Evolutionary conservation across 257 asterid species (phyloP), one percentile per base, ranked within the genome.

Genomic region (Solanum chilense): DNA sequence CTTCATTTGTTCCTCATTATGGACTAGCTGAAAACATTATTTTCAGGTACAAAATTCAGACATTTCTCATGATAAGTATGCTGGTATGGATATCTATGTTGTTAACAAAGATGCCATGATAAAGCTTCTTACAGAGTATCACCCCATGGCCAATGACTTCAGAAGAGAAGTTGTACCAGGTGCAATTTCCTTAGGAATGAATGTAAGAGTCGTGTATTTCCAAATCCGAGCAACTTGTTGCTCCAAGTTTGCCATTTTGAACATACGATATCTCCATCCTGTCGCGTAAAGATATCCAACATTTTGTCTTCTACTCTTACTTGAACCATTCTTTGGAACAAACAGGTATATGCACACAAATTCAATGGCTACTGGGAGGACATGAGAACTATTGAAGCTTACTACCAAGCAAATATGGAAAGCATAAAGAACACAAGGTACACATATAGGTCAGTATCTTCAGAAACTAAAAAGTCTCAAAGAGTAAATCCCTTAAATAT

Each of bases 291-390:
- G n/a, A 42, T 83, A 37, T 45, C 13, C n/a, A 29, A 18, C 41
- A 47, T 80, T 45, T 80, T 80, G 68, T 29, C 3, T 47, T 80
- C 18, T 5, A 10, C 84, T 47, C 84, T 76, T 44, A 45, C 15
- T 12, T 76, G 35, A 78, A 25, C n/a, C 12, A 5, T 25, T 23
- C 29, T 29, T 12, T 42, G 84, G 70, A 33, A 60, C 89, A 44
- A 76, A 84, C 85, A 95, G 98, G 83, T 95, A 68, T 86, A 90
- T 45, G 98, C 94, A 18, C 92, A 93, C 88, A 82, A 85, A 49
- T 96, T 96, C 37, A 90, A 91, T 37, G 99, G 95, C 15, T 92
- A 94, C 75, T 96, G 99, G 99, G 98, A 95, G 90, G 97, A 94
- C 82, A 94, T 96, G 95, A 92, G 94, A 87, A 95, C 93, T 92